Base-by-base conservation (phyloP, 164 flowering plant species). In the Macadamia tetraphylla region DNA sequence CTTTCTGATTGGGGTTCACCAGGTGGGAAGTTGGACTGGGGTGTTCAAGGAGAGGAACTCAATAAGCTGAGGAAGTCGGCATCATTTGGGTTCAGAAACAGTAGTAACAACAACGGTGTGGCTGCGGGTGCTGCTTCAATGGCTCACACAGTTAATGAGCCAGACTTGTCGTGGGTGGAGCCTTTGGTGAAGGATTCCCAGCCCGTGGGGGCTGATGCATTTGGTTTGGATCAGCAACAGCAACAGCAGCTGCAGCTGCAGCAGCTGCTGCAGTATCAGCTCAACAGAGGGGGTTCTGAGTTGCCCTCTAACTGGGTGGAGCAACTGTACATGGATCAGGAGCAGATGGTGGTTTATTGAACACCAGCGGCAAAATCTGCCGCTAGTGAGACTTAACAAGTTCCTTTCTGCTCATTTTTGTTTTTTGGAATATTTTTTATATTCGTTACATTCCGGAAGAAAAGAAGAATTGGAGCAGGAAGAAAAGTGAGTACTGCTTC, bases 141-240 rank as follows among this genome's bases (percentile, higher is more conserved):
- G 30, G 62, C 74, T 55, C 43, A 74, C 3, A 30, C 67, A 1
- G 67, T 49, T 8, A 79, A 83, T 8, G 94, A 88, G 77, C 94
- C 98, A 0, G 96, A 94, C 70, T 87, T 94, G 3, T 88, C 97
- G 0, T 94, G 98, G 98, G 96, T 90, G 42, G 78, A 85, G 65
- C 77, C 98, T 29, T 59, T 90, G 73, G 96, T 90, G 49, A 92
- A 85, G 77, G 98, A 90, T 72, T 91, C 73, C 32, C 78, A 88
- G 15, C 32, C 83, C 6, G 73, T 29, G 10, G 83, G 78, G 29
- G 29, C 56, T 12, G 75, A 77, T 32, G 58, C 63, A 55, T 73
- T 60, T 52, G 64, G 73, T 58, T 55, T 70, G 65, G 71, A 80
- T 58, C 77, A 65, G 40, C 74, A 70, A 42, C 60, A 42, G 49